phyloP scores from a whole-genome alignment of 495 filamentous ascomycete genomes.

The Tricharina praecox region DNA sequence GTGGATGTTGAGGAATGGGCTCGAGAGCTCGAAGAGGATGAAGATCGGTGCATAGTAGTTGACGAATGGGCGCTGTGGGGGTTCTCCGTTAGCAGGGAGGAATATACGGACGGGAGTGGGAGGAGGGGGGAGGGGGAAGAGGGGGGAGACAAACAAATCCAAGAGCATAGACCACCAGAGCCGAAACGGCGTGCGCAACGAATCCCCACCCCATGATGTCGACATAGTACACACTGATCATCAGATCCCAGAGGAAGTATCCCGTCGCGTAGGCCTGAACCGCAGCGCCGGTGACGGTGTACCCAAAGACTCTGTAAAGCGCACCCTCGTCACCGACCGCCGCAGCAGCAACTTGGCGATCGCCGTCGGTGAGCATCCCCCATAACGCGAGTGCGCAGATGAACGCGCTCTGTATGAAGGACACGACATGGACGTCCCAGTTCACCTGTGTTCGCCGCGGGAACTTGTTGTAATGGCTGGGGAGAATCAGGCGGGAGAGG shows the following conservation, averaged over 20 bases:
- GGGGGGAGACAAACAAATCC: slow-evolving; percentile 89
- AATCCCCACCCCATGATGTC: slow-evolving; percentile 75
- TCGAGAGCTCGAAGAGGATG: slow-evolving; percentile 94
- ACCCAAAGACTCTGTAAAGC: slow-evolving; percentile 72
- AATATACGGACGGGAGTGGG: background rate
- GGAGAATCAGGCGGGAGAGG: slow-evolving; percentile 51
- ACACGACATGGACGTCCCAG: slow-evolving; percentile 96
- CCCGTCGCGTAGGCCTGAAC: slow-evolving; percentile 71
- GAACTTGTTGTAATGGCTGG: slow-evolving; percentile 52
- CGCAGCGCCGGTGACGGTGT: slow-evolving; percentile 65
- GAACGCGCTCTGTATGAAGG: slow-evolving; percentile 65
- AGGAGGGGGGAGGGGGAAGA: background rate
- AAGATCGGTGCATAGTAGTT: slow-evolving; percentile 85
- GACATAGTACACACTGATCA: slow-evolving; percentile 52
- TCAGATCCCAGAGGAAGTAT: slow-evolving; percentile 93
- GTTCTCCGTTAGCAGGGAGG: background rate
- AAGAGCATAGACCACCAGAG: slow-evolving; percentile 69
- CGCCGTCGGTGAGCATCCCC: slow-evolving; percentile 63
- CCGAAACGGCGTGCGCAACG: slow-evolving; percentile 74
- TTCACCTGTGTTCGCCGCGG: slow-evolving; percentile 55
- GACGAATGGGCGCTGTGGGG: slow-evolving; percentile 72
- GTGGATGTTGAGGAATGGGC: slow-evolving; percentile 88
- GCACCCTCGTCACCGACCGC: slow-evolving; percentile 39
- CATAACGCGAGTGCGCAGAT: slow-evolving; percentile 65
- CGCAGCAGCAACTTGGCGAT: slow-evolving; percentile 36